phyloP scores from a whole-genome alignment of 306 rosid genomes.

The Vicia faba region DNA sequence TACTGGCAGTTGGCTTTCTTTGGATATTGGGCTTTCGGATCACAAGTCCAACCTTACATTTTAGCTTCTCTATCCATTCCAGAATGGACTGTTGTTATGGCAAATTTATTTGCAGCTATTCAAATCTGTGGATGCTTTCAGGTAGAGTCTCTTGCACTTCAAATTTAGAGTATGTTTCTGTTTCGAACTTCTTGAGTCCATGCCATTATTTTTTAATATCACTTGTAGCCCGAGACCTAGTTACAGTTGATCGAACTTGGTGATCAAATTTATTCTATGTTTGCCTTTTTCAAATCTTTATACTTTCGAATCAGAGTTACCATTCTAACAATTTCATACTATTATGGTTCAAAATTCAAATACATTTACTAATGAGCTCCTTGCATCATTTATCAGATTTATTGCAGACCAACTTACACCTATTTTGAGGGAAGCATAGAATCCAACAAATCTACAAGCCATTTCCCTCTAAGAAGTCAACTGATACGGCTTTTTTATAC shows the following conservation, averaged over 20 bases:
- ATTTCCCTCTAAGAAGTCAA: conserved; percentile 33
- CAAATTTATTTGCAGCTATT: conserved; percentile 71
- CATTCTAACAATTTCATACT: neutral
- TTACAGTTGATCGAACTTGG: no score
- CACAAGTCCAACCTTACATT: conserved; percentile 69
- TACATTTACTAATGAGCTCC: conserved; percentile 21
- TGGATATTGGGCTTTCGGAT: conserved; percentile 83
- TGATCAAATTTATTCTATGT: neutral
- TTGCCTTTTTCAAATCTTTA: neutral
- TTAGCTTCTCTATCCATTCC: conserved; percentile 60
- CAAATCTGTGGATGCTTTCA: conserved; percentile 84
- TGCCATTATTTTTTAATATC: neutral
- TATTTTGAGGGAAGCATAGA: conserved; percentile 56
- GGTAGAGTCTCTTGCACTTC: conserved; percentile 36
- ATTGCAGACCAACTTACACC: conserved; percentile 82
- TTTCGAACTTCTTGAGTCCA: no score
- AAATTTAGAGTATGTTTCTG: neutral
- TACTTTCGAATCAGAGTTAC: neutral
- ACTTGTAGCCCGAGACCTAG: no score
- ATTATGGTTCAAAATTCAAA: neutral
- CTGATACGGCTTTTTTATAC: conserved; percentile 50
- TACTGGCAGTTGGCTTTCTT: conserved; percentile 68
- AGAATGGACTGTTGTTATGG: conserved; percentile 76
- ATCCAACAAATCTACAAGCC: conserved; percentile 36
- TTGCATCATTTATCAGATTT: conserved; percentile 51